Base-by-base conservation (phyloP, 208 protist genomes). In the Acanthamoeba sp. region DNA sequence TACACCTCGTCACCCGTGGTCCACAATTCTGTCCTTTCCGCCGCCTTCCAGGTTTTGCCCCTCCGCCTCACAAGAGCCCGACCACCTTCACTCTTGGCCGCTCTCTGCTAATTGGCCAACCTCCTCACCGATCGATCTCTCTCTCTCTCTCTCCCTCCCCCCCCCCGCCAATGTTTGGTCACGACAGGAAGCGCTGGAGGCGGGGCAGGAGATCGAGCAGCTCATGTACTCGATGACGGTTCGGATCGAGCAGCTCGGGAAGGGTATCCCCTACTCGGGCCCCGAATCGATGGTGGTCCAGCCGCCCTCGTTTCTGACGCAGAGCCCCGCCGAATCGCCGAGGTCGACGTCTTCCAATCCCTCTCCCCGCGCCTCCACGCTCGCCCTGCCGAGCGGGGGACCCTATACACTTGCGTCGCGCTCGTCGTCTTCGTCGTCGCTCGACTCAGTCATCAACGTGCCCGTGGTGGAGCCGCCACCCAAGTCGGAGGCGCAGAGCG, bases 151-250 rank as follows among this genome's bases (percentile, higher is more conserved):
- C n/a, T 34, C 69, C 42, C 18, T 24, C n/a, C 69, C 36, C 1
- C 20, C 20, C 10, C 10, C 69, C 69, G 14, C 14, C 14, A 29
- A 2, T 18, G 66, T 76, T 7, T 2, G n/a, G 32, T 16, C n/a
- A 24, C 0, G 10, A 76, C 38, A 91, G 84, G 84, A 59, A 29
- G 84, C 50, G 57, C 48, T 69, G 22, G 84, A 91, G 20, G 40
- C 57, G 48, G 84, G 84, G 22, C 27, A 62, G 27, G 84, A 91
- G 52, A 62, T 91, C 29, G 84, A 91, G 32, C 48, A 91, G 42
- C 40, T 48, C 40, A 91, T 91, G 32, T 71, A 91, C 57, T 40
- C 55, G 36, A 91, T 91, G 48, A 71, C 29, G 84, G 20, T 71
- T 7, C 45, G 57, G 10, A 91, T 91, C 42, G 84, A 91, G 57